Percentiles rank a stretch among this genome's conserved stretches.
Evolutionary conservation across 306 rosid genomes (phyloP).

Genomic region (Rubus idaeus): DNA sequence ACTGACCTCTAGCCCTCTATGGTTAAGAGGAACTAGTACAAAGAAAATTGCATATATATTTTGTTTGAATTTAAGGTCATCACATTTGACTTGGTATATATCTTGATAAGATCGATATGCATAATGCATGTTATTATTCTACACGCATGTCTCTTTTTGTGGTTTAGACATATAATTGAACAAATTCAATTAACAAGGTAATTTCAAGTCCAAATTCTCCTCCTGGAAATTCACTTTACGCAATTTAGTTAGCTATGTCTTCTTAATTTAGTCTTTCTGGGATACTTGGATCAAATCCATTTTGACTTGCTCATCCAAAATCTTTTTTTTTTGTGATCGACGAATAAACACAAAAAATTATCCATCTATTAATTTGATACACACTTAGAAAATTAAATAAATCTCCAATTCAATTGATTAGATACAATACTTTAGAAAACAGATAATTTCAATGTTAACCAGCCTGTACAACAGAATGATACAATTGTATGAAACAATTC

Average conservation of each 20-base stretch:
- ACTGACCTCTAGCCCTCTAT: not conserved
- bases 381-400: too few relatives aligned
- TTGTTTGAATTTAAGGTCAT: not conserved
- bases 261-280: not conserved
- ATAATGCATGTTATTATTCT: not conserved
- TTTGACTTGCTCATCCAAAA: too few relatives aligned
- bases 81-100: not conserved
- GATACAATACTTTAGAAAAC: too few relatives aligned
- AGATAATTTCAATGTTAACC: too few relatives aligned
- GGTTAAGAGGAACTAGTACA: not conserved
- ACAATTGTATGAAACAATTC: too few relatives aligned
- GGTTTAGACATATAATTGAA: not conserved
- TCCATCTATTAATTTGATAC: too few relatives aligned
- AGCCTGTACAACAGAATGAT: too few relatives aligned
- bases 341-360: too few relatives aligned
- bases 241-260: not conserved
- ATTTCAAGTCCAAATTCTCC: not conserved
- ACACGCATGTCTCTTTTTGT: not conserved
- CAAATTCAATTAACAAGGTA: not conserved
- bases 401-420: too few relatives aligned
- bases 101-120: too few relatives aligned
- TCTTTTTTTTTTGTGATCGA: too few relatives aligned
- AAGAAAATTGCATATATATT: not conserved
- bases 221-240: not conserved
- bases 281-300: not conserved